Percentiles rank a stretch among this genome's conserved stretches.
Evolutionary conservation across 176 grass and related monocot genomes (phyloP).

Genomic region (Aegilops tauschii): DNA sequence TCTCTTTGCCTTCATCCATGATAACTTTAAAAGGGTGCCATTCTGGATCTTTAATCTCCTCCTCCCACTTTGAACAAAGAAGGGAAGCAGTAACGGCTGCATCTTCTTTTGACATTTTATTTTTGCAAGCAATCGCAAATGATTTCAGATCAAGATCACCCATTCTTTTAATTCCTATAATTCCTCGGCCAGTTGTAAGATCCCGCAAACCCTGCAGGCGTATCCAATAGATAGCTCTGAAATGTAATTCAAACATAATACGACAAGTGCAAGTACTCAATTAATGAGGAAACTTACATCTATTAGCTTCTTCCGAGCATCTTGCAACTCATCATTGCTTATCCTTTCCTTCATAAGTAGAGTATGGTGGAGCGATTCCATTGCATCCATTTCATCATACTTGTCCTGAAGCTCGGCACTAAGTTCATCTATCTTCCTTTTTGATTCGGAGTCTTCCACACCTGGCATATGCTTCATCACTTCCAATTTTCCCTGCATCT

Average conservation of each 20-base stretch:
- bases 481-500: conserved; percentile 42
- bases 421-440: conserved; percentile 35
- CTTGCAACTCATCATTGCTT: conserved; percentile 56
- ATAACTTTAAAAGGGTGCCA: conserved; percentile 64
- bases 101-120: conserved; percentile 38
- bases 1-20: conserved; percentile 20
- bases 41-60: conserved; percentile 42
- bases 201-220: not conserved
- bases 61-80: conserved; percentile 54
- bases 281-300: not conserved
- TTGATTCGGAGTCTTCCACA: conserved; percentile 32
- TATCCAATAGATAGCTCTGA: not conserved
- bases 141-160: conserved; percentile 54
- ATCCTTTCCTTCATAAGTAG: conserved; percentile 46
- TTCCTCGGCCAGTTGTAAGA: not conserved
- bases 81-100: conserved; percentile 19
- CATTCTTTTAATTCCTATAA: conserved; percentile 54
- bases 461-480: conserved; percentile 44
- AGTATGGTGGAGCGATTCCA: conserved; percentile 46
- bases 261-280: not conserved
- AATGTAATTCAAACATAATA: too few relatives aligned
- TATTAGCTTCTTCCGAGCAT: conserved; percentile 48
- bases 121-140: conserved; percentile 42
- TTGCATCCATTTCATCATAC: conserved; percentile 30
- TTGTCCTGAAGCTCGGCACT: conserved; percentile 52